These are phyloP conservation scores for Solanum hybrid DNA, from an alignment of 305 asterid genomes.

Conservation along the genomic window DNA sequence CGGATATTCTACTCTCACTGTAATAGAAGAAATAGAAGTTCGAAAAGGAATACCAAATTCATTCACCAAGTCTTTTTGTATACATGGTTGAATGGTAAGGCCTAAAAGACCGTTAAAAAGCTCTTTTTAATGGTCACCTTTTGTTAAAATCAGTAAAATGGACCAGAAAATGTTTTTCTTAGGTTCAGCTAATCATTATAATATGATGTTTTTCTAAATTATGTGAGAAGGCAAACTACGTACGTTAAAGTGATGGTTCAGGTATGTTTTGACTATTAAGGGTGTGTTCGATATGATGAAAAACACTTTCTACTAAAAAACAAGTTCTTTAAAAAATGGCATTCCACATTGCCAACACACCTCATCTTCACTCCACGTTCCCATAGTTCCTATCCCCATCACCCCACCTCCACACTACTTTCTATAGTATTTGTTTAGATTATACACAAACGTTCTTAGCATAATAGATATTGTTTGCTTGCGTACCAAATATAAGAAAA, in stretches of 20 bases:
- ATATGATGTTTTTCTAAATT: background rate
- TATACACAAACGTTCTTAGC: background rate
- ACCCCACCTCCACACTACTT: background rate
- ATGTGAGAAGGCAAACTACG: background rate
- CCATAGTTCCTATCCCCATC: background rate
- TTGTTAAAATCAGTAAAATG: background rate
- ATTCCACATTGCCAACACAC: background rate
- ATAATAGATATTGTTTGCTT: background rate
- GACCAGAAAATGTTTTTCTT: background rate
- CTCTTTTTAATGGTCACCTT: background rate
- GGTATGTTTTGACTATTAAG: background rate
- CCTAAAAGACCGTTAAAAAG: background rate
- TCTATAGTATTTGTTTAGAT: too few species aligned
- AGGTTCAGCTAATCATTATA: background rate
- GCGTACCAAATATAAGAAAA: background rate
- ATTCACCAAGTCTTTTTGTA: too few species aligned
- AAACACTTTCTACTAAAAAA: too few species aligned
- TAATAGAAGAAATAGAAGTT: too few species aligned
- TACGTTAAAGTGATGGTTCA: background rate
- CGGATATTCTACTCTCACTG: too few species aligned
- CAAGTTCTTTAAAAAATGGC: background rate
- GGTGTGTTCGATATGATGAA: background rate
- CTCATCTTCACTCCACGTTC: background rate
- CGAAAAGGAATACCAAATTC: background rate
- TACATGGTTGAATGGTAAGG: too few species aligned